These are phyloP conservation scores for Boletus fagicola DNA, from an alignment of 768 basidiomycete species.

Conservation along the genomic window DNA sequence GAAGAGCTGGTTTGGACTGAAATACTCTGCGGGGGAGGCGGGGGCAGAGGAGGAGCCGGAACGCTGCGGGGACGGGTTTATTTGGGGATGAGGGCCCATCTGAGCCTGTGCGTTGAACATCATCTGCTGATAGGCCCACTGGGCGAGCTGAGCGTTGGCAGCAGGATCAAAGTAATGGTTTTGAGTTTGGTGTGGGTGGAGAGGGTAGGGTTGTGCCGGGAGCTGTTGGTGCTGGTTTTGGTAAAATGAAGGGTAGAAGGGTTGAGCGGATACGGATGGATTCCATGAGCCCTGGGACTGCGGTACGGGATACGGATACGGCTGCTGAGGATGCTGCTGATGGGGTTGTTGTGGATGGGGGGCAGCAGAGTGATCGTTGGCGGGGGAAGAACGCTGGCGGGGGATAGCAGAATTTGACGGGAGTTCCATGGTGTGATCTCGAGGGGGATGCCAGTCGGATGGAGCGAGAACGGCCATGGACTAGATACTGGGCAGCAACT, in stretches of 20 bases:
- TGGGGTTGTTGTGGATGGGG: constrained; percentile 26
- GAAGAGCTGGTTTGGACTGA: constrained; percentile 58
- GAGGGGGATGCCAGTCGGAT: constrained; percentile 70
- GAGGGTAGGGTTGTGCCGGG: constrained; percentile 45
- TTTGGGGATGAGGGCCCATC: constrained; percentile 37
- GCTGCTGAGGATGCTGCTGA: constrained; percentile 31
- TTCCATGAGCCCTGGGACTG: constrained; percentile 72
- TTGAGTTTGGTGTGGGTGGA: constrained; percentile 43
- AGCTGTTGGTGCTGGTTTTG: constrained; percentile 67
- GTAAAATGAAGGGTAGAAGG: constrained; percentile 78
- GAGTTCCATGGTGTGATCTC: constrained; percentile 64
- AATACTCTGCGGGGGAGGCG: constrained; percentile 51
- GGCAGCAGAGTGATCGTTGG: constrained; percentile 47
- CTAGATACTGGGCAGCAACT: not conserved
- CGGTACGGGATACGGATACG: constrained; percentile 69
- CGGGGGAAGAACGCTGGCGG: constrained; percentile 60
- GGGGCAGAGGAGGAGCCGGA: constrained; percentile 39
- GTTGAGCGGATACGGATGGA: constrained; percentile 60
- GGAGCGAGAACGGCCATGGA: constrained; percentile 80
- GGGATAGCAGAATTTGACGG: constrained; percentile 43
- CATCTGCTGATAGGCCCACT: constrained; percentile 93
- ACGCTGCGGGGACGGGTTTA: constrained; percentile 35
- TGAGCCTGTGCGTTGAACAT: constrained; percentile 64
- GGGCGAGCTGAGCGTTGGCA: constrained; percentile 72
- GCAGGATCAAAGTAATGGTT: constrained; percentile 71